A percentile compares a stretch with the other conserved stretches of the same genome.
Evolutionary conservation across 1,139 yeast species (phyloP).

Genomic region (Zygoascus meyerae): DNA sequence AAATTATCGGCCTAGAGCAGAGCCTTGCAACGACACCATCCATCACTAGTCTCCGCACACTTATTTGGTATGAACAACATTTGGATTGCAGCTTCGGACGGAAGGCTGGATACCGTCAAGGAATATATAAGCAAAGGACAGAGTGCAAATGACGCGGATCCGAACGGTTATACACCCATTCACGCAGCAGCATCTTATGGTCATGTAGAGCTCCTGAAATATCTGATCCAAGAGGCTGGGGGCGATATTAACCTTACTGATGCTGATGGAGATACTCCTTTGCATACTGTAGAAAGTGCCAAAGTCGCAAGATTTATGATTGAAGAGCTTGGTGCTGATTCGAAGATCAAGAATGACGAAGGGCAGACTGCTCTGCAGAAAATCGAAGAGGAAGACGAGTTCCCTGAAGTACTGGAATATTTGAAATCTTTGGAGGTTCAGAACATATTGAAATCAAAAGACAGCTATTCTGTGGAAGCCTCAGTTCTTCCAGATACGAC

Average conservation of each 20-base stretch:
- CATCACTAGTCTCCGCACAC: background rate
- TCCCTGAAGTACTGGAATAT: conserved; percentile 68
- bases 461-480: background rate
- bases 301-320: conserved; percentile 57
- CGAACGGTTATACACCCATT: conserved; percentile 90
- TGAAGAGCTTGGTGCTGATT: conserved; percentile 62
- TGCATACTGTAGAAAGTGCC: conserved; percentile 77
- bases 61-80: conserved; percentile 43
- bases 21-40: background rate
- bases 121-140: conserved; percentile 46
- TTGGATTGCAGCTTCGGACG: conserved; percentile 95
- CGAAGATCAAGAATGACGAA: conserved; percentile 56
- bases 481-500: conserved; percentile 13
- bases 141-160: conserved; percentile 71
- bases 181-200: conserved; percentile 97
- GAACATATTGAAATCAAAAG: background rate
- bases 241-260: conserved; percentile 84
- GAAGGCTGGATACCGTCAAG: conserved; percentile 56
- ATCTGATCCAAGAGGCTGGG: conserved; percentile 48
- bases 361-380: conserved; percentile 64
- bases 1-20: no score
- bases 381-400: conserved; percentile 80
- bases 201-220: conserved; percentile 58
- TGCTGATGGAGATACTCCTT: conserved; percentile 89
- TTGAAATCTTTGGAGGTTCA: conserved; percentile 40